A percentile compares a stretch with the other conserved stretches of the same genome.
Evolutionary conservation across 2,329 filamentous ascomycete genomes (phyloP).

Genomic region (Mycosphaerella sp.): DNA sequence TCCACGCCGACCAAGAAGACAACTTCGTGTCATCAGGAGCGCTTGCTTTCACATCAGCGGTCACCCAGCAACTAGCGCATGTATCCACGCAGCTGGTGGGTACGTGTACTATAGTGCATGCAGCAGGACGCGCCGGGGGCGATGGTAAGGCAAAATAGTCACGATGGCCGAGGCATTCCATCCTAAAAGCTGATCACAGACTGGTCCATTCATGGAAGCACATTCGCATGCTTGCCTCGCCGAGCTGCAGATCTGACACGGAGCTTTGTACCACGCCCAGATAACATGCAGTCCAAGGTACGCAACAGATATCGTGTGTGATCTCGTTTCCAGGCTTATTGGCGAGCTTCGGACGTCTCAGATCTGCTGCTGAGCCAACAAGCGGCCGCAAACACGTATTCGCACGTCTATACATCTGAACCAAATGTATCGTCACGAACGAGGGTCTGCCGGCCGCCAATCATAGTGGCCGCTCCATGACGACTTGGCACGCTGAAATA

Average conservation of each 20-base stretch:
- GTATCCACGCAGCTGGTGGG: slow-evolving; percentile 3
- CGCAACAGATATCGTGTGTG: slow-evolving; percentile 11
- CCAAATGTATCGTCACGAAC: neutral
- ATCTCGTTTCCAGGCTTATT: slow-evolving; percentile 8
- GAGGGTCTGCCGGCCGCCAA: neutral
- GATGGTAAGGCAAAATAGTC: slow-evolving; percentile 2
- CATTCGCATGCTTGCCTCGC: slow-evolving; percentile 16
- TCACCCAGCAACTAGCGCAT: slow-evolving; percentile 3
- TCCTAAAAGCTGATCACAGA: slow-evolving; percentile 9
- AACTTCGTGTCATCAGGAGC: slow-evolving; percentile 8
- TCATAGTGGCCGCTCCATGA: neutral
- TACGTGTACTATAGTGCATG: slow-evolving; percentile 14
- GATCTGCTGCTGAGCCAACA: neutral
- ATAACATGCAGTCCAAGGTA: slow-evolving; percentile 1
- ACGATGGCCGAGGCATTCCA: neutral
- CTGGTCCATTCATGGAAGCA: slow-evolving; percentile 10
- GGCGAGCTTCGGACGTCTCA: slow-evolving; percentile 8
- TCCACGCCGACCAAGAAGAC: too few relatives aligned
- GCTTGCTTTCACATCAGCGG: neutral
- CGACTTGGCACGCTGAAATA: slow-evolving; percentile 8
- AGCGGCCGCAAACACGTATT: slow-evolving; percentile 7
- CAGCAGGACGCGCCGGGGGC: slow-evolving; percentile 13
- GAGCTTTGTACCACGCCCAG: slow-evolving; percentile 19
- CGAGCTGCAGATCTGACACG: slow-evolving; percentile 22
- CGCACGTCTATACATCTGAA: neutral